A percentile compares a stretch with the other conserved stretches of the same genome.
These are phyloP conservation scores for Cupressus sempervirens DNA, from an alignment of 75 land plant genomes.

Conservation along the genomic window DNA sequence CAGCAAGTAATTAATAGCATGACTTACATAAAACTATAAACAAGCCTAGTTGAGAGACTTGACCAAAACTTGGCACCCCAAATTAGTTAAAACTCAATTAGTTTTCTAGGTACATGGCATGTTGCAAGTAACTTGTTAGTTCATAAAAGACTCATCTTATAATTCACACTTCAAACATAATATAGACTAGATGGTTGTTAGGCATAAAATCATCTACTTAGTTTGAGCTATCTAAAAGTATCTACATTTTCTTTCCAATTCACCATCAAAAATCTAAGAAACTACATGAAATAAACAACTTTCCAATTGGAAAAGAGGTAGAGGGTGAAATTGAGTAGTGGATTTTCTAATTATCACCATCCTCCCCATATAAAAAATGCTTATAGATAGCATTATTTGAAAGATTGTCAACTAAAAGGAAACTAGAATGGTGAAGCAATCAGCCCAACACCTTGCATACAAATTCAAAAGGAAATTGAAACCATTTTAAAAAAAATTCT, in stretches of 20 bases:
- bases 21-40: too few relatives aligned
- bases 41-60: too few relatives aligned
- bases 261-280: slow-evolving; percentile 6
- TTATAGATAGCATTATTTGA: not conserved
- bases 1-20: too few relatives aligned
- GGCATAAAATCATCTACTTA: not conserved
- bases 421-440: not conserved
- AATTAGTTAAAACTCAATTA: too few relatives aligned
- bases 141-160: not conserved
- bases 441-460: not conserved
- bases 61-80: too few relatives aligned
- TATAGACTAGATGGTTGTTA: not conserved
- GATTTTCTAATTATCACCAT: not conserved
- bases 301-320: not conserved
- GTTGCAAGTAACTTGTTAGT: not conserved
- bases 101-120: too few relatives aligned
- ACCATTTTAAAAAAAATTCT: too few relatives aligned
- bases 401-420: not conserved
- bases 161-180: not conserved
- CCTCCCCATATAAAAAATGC: not conserved
- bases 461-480: not conserved
- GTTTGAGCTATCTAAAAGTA: not conserved
- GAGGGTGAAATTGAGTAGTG: not conserved
- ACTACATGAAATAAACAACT: slow-evolving; percentile 19
- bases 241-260: not conserved